phyloP scores from a whole-genome alignment of 352 stramenopile genomes.

The Detonula confervacea region DNA sequence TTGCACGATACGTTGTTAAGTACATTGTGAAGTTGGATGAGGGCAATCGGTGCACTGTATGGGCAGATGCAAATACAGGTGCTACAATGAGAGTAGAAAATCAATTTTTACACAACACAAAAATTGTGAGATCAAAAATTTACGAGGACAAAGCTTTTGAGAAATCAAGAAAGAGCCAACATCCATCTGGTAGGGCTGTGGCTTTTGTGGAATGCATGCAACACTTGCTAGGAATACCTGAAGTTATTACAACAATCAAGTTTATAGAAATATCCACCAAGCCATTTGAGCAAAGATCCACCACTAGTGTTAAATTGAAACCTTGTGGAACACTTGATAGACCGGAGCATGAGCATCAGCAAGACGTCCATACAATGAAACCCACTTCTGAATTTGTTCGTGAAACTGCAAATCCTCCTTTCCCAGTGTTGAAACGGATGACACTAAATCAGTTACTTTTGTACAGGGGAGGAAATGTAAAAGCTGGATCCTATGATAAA shows the following conservation, averaged over 20 bases:
- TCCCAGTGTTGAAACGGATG: too few species aligned
- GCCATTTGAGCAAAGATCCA: conserved; percentile 16
- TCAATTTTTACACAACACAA: conserved; percentile 42
- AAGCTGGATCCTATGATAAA: conserved; percentile 14
- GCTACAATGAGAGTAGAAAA: conserved; percentile 14
- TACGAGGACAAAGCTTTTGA: conserved; percentile 31
- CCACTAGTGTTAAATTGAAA: conserved; percentile 7
- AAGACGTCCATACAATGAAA: too few species aligned
- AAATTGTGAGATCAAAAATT: conserved; percentile 21
- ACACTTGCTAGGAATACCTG: not conserved
- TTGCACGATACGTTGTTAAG: conserved; percentile 15
- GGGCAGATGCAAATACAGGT: conserved; percentile 16
- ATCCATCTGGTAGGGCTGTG: not conserved
- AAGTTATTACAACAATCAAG: conserved; percentile 12
- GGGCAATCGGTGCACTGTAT: conserved; percentile 26
- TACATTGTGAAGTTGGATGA: conserved; percentile 30
- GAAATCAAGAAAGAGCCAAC: conserved; percentile 6
- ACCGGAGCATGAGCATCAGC: too few species aligned
- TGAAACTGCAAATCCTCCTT: too few species aligned
- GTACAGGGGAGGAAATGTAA: too few species aligned
- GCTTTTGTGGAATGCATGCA: conserved; percentile 12
- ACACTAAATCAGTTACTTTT: too few species aligned
- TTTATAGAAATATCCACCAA: conserved; percentile 20
- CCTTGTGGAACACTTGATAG: conserved; percentile 1
- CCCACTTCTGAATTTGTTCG: too few species aligned